These are phyloP conservation scores for Jasminum sambac DNA, from an alignment of 257 asterid species.

Conservation along the genomic window DNA sequence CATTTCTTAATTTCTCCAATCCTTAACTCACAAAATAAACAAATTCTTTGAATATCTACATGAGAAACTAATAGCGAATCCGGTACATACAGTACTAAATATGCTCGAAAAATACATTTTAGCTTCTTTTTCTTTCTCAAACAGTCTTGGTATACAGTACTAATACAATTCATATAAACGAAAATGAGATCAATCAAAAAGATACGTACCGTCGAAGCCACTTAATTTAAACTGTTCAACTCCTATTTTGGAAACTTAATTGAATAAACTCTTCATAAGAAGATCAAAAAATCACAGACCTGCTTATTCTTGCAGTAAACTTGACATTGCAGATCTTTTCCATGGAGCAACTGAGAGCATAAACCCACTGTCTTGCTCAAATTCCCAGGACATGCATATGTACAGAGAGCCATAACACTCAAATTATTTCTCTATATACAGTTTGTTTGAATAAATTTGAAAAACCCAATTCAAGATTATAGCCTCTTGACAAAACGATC, in stretches of 20 bases:
- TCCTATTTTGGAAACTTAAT: neutral
- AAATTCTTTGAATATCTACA: neutral
- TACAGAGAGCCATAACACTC: slow-evolving; percentile 57
- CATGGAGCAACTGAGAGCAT: slow-evolving; percentile 47
- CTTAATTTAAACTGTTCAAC: neutral
- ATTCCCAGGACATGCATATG: slow-evolving; percentile 59
- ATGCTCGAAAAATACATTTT: neutral
- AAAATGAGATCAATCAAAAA: neutral
- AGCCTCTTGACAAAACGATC: slow-evolving; percentile 15
- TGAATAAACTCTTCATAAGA: neutral
- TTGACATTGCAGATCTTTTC: slow-evolving; percentile 50
- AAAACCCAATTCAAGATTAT: neutral
- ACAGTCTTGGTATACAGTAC: neutral
- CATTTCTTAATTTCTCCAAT: slow-evolving; percentile 30
- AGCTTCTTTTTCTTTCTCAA: neutral
- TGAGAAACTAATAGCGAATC: neutral
- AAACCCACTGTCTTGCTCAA: slow-evolving; percentile 40
- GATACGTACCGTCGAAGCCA: neutral
- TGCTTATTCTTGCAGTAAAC: slow-evolving; percentile 41
- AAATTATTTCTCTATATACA: neutral
- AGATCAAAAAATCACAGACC: slow-evolving; percentile 36
- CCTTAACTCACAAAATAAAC: slow-evolving; percentile 14
- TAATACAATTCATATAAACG: neutral
- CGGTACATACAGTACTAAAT: neutral
- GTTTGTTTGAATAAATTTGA: neutral